phyloP scores from a whole-genome alignment of 2,329 filamentous ascomycete genomes.

The Rosellinia necatrix region DNA sequence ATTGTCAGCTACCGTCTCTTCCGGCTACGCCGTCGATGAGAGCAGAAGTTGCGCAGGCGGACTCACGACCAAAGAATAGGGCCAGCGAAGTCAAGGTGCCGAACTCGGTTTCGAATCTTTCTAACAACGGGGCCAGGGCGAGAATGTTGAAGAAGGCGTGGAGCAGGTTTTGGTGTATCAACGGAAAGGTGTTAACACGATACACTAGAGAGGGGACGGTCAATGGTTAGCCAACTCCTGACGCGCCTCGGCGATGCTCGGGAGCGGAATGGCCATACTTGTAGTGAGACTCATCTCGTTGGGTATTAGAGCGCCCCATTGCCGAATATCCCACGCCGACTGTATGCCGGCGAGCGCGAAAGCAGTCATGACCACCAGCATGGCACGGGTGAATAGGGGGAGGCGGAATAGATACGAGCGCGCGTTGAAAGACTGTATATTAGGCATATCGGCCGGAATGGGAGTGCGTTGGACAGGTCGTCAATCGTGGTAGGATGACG shows the following conservation, averaged over 20 bases:
- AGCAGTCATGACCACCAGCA: slow-evolving; percentile 67
- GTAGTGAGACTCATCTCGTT: slow-evolving; percentile 67
- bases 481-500: not conserved
- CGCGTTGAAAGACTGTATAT: slow-evolving; percentile 65
- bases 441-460: slow-evolving; percentile 37
- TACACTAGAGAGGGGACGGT: slow-evolving; percentile 65
- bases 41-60: not conserved
- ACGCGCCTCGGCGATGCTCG: not conserved
- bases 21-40: not conserved
- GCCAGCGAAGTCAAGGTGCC: slow-evolving; percentile 87
- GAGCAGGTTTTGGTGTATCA: slow-evolving; percentile 81
- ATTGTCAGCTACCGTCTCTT: slow-evolving; percentile 28
- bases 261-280: slow-evolving; percentile 9
- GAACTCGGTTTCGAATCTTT: slow-evolving; percentile 90
- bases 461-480: not conserved
- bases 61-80: slow-evolving; percentile 88
- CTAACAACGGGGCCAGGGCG: slow-evolving; percentile 83
- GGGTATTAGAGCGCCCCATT: slow-evolving; percentile 82
- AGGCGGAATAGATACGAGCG: slow-evolving; percentile 82
- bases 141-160: slow-evolving; percentile 81
- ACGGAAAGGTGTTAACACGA: slow-evolving; percentile 87
- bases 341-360: slow-evolving; percentile 74
- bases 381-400: slow-evolving; percentile 81
- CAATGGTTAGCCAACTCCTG: slow-evolving; percentile 1
- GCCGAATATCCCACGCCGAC: slow-evolving; percentile 70